Evolutionary conservation across 2,329 filamentous ascomycete species (phyloP).

Genomic region (Ceratocystis diversiconidia): DNA sequence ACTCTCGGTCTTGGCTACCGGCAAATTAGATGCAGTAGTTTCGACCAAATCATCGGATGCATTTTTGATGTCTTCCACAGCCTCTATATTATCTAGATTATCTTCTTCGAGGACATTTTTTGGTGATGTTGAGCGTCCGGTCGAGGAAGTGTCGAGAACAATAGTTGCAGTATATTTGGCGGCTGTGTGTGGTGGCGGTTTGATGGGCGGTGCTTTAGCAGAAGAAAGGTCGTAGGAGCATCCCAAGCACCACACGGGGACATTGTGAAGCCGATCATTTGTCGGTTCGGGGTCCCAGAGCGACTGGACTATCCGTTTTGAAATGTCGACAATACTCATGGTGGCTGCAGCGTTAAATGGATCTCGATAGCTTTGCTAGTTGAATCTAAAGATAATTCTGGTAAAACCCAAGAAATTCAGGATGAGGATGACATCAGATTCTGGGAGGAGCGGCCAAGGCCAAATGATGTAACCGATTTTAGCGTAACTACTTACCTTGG

Average conservation of each 20-base stretch:
- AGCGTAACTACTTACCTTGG: not conserved
- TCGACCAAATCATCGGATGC: slow-evolving; percentile 34
- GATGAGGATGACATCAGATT: slow-evolving; percentile 16
- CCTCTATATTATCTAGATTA: slow-evolving; percentile 19
- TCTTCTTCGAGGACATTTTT: not conserved
- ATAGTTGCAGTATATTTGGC: not conserved
- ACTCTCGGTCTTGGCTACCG: slow-evolving; percentile 23
- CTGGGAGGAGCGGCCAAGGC: slow-evolving; percentile 1
- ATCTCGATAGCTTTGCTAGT: not conserved
- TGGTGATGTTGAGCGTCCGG: not conserved
- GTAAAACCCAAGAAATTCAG: not conserved
- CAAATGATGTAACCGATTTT: slow-evolving; percentile 10
- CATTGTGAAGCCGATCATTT: slow-evolving; percentile 54
- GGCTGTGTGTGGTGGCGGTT: not conserved
- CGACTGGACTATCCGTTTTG: slow-evolving; percentile 74
- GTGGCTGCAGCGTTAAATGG: not conserved
- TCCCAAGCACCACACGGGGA: slow-evolving; percentile 73
- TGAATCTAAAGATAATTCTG: not conserved
- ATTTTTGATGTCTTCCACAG: slow-evolving; percentile 29
- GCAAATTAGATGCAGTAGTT: slow-evolving; percentile 38
- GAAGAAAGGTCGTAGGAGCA: slow-evolving; percentile 33
- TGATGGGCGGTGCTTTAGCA: not conserved
- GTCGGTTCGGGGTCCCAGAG: slow-evolving; percentile 83
- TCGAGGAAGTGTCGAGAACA: not conserved
- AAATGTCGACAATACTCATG: slow-evolving; percentile 52